phyloP scores from a whole-genome alignment of 495 filamentous ascomycete species.

The Sordaria brevicollis region DNA sequence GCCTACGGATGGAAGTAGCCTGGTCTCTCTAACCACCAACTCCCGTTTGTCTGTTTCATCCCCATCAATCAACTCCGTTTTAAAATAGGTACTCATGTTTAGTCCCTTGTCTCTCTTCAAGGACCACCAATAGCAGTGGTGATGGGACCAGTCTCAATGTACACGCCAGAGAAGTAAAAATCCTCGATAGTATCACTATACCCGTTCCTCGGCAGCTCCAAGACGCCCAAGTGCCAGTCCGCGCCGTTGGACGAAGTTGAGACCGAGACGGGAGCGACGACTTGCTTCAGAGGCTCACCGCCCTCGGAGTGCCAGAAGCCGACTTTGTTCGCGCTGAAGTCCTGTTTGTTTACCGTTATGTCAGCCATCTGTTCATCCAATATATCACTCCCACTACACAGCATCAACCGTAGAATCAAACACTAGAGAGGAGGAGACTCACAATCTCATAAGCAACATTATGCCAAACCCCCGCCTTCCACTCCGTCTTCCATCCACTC shows the following conservation, averaged over 20 bases:
- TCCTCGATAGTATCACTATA: slow-evolving; percentile 46
- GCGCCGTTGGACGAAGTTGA: slow-evolving; percentile 55
- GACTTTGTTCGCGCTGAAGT: slow-evolving; percentile 51
- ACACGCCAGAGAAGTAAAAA: slow-evolving; percentile 65
- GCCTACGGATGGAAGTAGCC: no score
- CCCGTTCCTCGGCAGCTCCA: slow-evolving; percentile 51
- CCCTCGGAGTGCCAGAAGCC: slow-evolving; percentile 60
- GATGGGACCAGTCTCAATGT: slow-evolving; percentile 52
- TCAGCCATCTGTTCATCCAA: not conserved
- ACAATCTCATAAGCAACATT: slow-evolving; percentile 59
- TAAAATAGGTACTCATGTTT: slow-evolving; percentile 1
- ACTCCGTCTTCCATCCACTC: slow-evolving; percentile 33
- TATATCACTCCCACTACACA: not conserved
- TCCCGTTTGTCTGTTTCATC: not conserved
- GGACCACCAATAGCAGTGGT: slow-evolving; percentile 49
- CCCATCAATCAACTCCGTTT: not conserved
- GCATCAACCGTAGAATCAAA: not conserved
- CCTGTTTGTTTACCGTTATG: slow-evolving; percentile 8
- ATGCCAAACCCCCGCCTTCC: slow-evolving; percentile 53
- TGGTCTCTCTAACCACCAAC: not conserved
- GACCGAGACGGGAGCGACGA: slow-evolving; percentile 45
- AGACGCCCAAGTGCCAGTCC: slow-evolving; percentile 66
- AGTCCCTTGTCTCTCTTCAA: not conserved
- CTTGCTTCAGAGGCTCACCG: slow-evolving; percentile 42
- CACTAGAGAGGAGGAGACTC: not conserved